Percentiles rank a stretch among this genome's conserved stretches.
phyloP scores from a whole-genome alignment of 768 basidiomycete genomes.

The Termitomyces bulborhizus region DNA sequence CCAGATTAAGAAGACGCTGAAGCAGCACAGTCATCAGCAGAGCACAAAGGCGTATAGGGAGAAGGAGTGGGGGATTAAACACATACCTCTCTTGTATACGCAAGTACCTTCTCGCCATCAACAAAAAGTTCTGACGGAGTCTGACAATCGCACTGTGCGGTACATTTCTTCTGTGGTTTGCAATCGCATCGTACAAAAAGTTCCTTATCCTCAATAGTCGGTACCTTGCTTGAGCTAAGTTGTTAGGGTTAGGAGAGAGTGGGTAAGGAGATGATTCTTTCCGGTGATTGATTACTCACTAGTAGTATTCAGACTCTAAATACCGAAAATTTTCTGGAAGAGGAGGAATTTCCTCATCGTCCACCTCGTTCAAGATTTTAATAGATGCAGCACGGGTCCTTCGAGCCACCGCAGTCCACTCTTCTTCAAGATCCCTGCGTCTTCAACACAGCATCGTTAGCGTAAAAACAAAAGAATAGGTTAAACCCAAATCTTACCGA shows the following conservation, averaged over 20 bases:
- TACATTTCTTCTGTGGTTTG: conserved; percentile 22
- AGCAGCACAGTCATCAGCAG: not conserved
- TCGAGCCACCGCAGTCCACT: conserved; percentile 28
- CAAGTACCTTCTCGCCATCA: conserved; percentile 23
- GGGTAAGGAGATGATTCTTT: not conserved
- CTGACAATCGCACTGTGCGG: conserved; percentile 43
- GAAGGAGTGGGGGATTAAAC: not conserved
- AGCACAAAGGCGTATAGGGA: not conserved
- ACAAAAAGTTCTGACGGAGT: conserved; percentile 29
- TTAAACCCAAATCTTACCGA: not conserved
- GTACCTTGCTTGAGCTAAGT: conserved; percentile 13
- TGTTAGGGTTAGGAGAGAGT: not conserved
- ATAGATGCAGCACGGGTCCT: conserved; percentile 25
- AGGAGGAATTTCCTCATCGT: conserved; percentile 38
- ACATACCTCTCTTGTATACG: conserved; percentile 37
- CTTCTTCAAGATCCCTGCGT: conserved; percentile 20
- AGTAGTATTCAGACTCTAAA: conserved; percentile 45
- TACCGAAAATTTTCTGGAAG: conserved; percentile 42
- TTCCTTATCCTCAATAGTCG: conserved; percentile 18
- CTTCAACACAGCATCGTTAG: conserved; percentile 5
- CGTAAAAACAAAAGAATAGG: not conserved
- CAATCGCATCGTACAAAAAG: conserved; percentile 43
- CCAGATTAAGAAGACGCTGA: conserved; percentile 48
- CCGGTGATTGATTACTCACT: conserved; percentile 26
- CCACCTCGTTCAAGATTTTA: conserved; percentile 31